Percentiles rank a stretch among this genome's conserved stretches.
Evolutionary conservation across 768 basidiomycete genomes (phyloP).

Genomic region (Tylopilus rubrobrunneus): DNA sequence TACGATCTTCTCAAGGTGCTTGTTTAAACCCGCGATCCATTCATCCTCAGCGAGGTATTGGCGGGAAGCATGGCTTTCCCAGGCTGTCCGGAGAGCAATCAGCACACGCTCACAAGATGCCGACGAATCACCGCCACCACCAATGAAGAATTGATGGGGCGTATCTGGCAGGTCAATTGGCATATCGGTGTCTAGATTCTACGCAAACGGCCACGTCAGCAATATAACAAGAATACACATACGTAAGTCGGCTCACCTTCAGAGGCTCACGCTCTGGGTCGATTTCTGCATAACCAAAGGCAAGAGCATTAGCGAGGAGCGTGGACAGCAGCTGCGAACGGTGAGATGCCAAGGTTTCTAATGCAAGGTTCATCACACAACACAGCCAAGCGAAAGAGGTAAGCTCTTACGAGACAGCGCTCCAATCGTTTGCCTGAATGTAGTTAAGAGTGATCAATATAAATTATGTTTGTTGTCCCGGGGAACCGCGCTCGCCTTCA

Average conservation of each 20-base stretch:
- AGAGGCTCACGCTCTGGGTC: conserved; percentile 46
- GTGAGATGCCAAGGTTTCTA: conserved; percentile 50
- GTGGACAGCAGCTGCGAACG: conserved; percentile 40
- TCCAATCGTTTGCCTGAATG: conserved; percentile 56
- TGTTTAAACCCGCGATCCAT: conserved; percentile 39
- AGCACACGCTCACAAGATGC: conserved; percentile 15
- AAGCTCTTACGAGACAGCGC: conserved; percentile 53
- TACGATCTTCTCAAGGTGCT: conserved; percentile 38
- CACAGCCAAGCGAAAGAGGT: background rate
- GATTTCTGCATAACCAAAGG: conserved; percentile 43
- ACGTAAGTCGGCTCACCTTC: conserved; percentile 35
- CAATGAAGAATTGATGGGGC: conserved; percentile 33
- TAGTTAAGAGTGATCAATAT: background rate
- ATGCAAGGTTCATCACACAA: background rate
- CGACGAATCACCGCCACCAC: conserved; percentile 3
- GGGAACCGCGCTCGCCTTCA: conserved; percentile 41
- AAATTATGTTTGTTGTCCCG: too few species aligned
- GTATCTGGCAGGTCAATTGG: conserved; percentile 39
- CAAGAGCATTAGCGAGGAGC: conserved; percentile 46
- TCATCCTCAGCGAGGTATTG: conserved; percentile 21
- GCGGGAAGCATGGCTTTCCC: conserved; percentile 18
- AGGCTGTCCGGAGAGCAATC: conserved; percentile 14
- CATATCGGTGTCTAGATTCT: conserved; percentile 54
- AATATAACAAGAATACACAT: background rate
- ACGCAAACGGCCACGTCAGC: background rate